phyloP scores from a whole-genome alignment of 225 moss, liverwort and hornwort genomes.

The Climacium dendroides region DNA sequence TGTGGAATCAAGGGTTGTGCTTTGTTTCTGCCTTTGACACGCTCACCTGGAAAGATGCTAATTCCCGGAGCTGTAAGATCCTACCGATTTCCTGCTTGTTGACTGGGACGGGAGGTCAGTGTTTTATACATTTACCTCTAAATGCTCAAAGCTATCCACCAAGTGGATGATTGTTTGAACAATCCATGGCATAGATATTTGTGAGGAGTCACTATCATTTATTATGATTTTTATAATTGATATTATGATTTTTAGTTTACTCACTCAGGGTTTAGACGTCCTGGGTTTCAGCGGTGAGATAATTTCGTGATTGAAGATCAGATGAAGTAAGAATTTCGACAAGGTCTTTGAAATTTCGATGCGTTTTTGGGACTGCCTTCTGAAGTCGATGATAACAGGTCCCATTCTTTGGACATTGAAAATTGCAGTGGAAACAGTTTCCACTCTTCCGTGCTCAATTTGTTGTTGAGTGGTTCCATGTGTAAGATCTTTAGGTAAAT shows the following conservation, averaged over 20 bases:
- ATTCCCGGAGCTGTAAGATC: slow-evolving; percentile 22
- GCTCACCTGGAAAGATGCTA: slow-evolving; percentile 28
- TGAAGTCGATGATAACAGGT: not conserved
- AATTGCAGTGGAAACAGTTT: not conserved
- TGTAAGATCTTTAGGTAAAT: not conserved
- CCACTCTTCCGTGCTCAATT: too few species aligned
- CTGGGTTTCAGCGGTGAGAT: not conserved
- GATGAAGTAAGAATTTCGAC: not conserved
- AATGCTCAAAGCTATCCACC: not conserved
- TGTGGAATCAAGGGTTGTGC: slow-evolving; percentile 47
- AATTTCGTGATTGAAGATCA: not conserved
- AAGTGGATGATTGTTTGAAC: not conserved
- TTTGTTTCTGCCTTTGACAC: slow-evolving; percentile 41
- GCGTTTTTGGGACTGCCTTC: too few species aligned
- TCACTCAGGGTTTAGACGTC: not conserved
- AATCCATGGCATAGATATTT: not conserved
- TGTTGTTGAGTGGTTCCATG: not conserved
- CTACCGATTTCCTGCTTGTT: slow-evolving; percentile 39
- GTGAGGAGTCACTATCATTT: not conserved
- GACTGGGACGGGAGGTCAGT: slow-evolving; percentile 45
- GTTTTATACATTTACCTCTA: not conserved
- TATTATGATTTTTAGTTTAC: not conserved
- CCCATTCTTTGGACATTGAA: not conserved
- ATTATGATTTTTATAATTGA: not conserved
- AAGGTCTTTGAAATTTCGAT: not conserved